These are phyloP conservation scores for Fusarium sp. DNA, from an alignment of 2,329 filamentous ascomycete genomes.

Conservation along the genomic window DNA sequence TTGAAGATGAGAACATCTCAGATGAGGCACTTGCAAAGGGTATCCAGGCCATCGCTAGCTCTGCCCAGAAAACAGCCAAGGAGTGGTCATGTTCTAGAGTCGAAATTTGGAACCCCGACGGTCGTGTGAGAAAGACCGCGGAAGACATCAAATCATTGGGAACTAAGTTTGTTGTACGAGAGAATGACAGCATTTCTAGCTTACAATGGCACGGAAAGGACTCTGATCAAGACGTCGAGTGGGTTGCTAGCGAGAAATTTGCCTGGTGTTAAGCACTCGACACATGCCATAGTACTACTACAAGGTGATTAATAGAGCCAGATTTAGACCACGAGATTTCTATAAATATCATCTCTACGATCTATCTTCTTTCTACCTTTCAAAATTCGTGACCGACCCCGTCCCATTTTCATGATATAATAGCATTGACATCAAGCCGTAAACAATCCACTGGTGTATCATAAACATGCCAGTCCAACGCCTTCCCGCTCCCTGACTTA, in stretches of 20 bases:
- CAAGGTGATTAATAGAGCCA: background rate
- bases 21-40: conserved; percentile 62
- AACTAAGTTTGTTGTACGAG: conserved; percentile 65
- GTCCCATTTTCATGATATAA: conserved; percentile 45
- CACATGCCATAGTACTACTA: background rate
- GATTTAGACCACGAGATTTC: conserved; percentile 33
- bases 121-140: conserved; percentile 63
- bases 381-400: conserved; percentile 29
- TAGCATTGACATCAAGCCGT: conserved; percentile 47
- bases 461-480: conserved; percentile 48
- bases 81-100: conserved; percentile 78
- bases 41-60: conserved; percentile 72
- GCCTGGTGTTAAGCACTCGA: conserved; percentile 73
- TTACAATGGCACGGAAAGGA: conserved; percentile 77
- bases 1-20: conserved; percentile 65
- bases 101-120: conserved; percentile 85
- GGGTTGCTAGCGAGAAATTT: conserved; percentile 83
- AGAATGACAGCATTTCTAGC: conserved; percentile 76
- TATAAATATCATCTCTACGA: conserved; percentile 35
- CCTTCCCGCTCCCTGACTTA: conserved; percentile 45
- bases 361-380: conserved; percentile 44
- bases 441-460: conserved; percentile 50
- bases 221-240: conserved; percentile 68
- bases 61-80: conserved; percentile 77
- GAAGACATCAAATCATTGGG: conserved; percentile 60